Evolutionary conservation across 2,329 filamentous ascomycete genomes (phyloP), one percentile per base, ranked within the genome.

Genomic region (Rhexocercosporidium sp.): DNA sequence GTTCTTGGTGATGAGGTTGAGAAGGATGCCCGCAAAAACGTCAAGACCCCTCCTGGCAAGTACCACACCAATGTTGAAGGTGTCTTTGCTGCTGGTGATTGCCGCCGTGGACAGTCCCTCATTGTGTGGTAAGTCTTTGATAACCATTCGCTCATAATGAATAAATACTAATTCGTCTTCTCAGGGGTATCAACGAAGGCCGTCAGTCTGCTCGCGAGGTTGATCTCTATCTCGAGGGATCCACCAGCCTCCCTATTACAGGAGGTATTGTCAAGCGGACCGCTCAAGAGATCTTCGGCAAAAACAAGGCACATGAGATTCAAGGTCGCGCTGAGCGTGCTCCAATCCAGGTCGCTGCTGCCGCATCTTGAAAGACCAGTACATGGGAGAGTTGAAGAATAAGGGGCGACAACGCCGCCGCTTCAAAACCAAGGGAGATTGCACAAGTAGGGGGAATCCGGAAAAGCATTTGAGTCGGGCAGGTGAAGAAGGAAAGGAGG

Each of bases 131-230:
- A 86, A 86, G 89, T 85, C 59, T 51, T 16, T 22, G 11, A 22
- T 39, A 14, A 41, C 12, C 14, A 7, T 44, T 8, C 37, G 25
- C 51, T 60, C 4, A 31, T n/a, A 25, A 4, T 6, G 46, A 18
- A 29, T 46, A 22, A 47, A n/a, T 22, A 68, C 67, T 81, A 80
- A 84, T 74, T n/a, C 71, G 27, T 59, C 37, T 59, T 62, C 44
- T 29, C 70, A 92, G 90, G 91, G 95, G 94, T 78, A 98, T 98
- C 84, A 98, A 98, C 78, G 95, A 98, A 82, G 95, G 95, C 76
- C 92, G 95, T 75, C 92, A 96, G 83, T 91, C 92, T 75, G 95
- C 95, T 75, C 92, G 95, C 70, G 94, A 98, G 80, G 92, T 97
- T 65, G 95, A 98, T 79, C 81, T 93, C 62, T 97, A 88, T 85